A percentile compares a stretch with the other conserved stretches of the same genome.
Evolutionary conservation across 1,139 yeast species (phyloP).

Genomic region (Tardiomyces blankii): DNA sequence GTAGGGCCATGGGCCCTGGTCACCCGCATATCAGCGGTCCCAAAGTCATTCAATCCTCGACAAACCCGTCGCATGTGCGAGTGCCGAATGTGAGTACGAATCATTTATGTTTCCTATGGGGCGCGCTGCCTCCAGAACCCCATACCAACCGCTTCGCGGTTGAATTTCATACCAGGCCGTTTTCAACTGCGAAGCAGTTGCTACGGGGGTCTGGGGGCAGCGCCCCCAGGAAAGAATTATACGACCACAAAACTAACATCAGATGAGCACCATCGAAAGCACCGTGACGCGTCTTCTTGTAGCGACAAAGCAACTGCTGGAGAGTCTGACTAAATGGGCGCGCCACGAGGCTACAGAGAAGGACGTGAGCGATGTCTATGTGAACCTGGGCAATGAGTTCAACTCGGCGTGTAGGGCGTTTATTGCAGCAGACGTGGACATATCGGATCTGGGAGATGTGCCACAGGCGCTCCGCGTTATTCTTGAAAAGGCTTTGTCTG

Average conservation of each 20-base stretch:
- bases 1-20: background rate
- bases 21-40: background rate
- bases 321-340: constrained; percentile 88
- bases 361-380: constrained; percentile 86
- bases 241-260: background rate
- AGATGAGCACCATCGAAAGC: constrained; percentile 60
- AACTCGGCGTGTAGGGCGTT: constrained; percentile 75
- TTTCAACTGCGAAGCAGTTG: too few species aligned
- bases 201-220: too few species aligned
- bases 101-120: too few species aligned
- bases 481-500: constrained; percentile 77
- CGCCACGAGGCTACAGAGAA: constrained; percentile 64
- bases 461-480: constrained; percentile 64
- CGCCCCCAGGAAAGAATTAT: background rate
- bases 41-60: background rate
- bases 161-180: too few species aligned
- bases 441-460: constrained; percentile 60
- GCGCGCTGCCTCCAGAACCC: too few species aligned
- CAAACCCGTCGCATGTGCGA: background rate
- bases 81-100: background rate
- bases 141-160: too few species aligned
- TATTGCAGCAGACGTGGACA: constrained; percentile 51
- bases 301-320: constrained; percentile 79
- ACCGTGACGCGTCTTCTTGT: constrained; percentile 76
- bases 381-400: constrained; percentile 87